Base-by-base conservation (phyloP, 441 rosid species). In the Pelargonium citronellum region DNA sequence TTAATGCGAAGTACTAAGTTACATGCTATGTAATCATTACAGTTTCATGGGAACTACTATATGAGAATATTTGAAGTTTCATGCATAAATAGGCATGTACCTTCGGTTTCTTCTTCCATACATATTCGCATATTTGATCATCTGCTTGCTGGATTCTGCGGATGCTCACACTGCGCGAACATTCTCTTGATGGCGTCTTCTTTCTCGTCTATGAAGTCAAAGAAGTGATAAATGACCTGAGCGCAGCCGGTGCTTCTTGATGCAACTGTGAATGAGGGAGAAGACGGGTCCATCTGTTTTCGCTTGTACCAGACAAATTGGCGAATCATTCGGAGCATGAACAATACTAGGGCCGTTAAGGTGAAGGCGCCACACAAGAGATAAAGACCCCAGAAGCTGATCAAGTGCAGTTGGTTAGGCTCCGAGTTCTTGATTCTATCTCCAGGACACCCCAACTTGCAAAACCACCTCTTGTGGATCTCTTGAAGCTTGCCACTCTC, bases 351-450 rank as follows among this genome's bases (percentile, higher is more conserved):
- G 2, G 92, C 92, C 68, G 73, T 69, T 8, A 86, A 74, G 8
- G 89, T 47, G 72, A 87, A 8, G 63, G 47, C 78, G 41, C 89
- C 87, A 19, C 91, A 87, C 13, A 87, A 78, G 63, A 91, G 81
- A 76, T 85, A 92, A 22, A 92, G 77, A 77, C 94, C 98, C 90
- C 92, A 88, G 84, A 93, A 93, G 84, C 89, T 91, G 70, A 49
- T 68, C 68, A 93, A 49, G 19, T 77, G 86, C 53, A 93, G 97
- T 68, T 84, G 88, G 80, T 84, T 81, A n/a, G 86, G 75, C 78
- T 85, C 86, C 0, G 80, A 66, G 6, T 78, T 61, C 68, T 47
- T 58, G 0, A 37, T 37, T 71, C 78, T 67, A 27, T 75, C 77
- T 70, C 73, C 81, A 1, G 82, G 74, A 71, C 96, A 93, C 1